Base-by-base conservation (phyloP, 352 stramenopile genomes). In the Phytopythium oedochilum region DNA sequence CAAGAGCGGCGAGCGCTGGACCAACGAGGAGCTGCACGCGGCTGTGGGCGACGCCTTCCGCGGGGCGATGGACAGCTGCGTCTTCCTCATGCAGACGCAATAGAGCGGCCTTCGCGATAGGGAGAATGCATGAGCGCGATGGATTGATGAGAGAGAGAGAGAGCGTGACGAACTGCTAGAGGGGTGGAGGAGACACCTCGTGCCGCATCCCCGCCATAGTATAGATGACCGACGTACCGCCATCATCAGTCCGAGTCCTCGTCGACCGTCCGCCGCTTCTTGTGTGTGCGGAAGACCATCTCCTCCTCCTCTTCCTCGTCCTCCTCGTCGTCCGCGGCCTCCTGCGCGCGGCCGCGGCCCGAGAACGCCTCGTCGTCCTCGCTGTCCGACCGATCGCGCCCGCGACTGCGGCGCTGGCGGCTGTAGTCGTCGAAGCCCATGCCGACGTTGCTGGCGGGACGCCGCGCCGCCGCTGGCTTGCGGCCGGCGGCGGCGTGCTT, bases 341-440 rank as follows among this genome's bases (percentile, higher is more conserved):
- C 70, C 5, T 28, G 47, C 20, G n/a, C 31, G 34, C 47, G 47
- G 9, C 47, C 47, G 42, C 42, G 42, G 5, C 42, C 23, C 10
- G 42, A 5, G 23, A 53, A 43, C 5, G 58, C 70, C 29, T 75
- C 71, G 2, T 81, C 71, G 15, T 86, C 71, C 40, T 91, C 81
- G 66, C 81, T 89, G 20, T 92, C 83, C 14, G 78, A 89, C 20
- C 75, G 71, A n/a, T 90, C 81, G 12, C 50, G 66, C 38, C 86
- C 76, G 31, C 69, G 69, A 29, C 74, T 71, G 20, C 35, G 35
- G 40, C 68, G 64, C 31, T 71, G 53, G 31, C 57, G 64, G 36
- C 69, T 70, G 70, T 94, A 94, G 59, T 94, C 84, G 47, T 94
- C 81, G 60, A 92, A 89, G 53, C 84, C 82, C 25, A 75, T 81